Evolutionary conservation across 202 grass and related monocot species (phyloP).

Genomic region (Carex arenaria): DNA sequence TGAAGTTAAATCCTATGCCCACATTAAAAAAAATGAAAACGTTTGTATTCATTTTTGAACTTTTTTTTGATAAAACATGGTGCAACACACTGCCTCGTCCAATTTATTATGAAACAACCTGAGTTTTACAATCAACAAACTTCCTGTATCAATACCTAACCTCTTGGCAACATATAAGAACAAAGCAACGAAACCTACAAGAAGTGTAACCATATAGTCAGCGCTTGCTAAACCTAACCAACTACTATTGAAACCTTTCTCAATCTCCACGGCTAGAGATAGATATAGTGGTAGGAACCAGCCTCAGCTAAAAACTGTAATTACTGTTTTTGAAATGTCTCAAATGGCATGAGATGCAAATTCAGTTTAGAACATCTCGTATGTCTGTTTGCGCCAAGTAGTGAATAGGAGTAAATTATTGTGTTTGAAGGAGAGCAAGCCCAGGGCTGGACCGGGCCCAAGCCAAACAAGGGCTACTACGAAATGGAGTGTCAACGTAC

Average conservation of each 20-base stretch:
- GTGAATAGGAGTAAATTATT: not conserved
- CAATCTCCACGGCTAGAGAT: not conserved
- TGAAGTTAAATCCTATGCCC: conserved; percentile 2
- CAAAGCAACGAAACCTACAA: not conserved
- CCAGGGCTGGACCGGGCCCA: not conserved
- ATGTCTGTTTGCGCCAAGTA: not conserved
- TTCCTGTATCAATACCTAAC: not conserved
- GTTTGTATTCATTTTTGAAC: not conserved
- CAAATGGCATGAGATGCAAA: not conserved
- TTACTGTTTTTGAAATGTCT: not conserved
- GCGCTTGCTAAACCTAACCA: not conserved
- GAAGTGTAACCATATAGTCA: not conserved
- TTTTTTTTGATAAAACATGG: not conserved
- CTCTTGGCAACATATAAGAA: not conserved
- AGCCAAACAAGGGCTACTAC: not conserved
- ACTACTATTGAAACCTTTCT: not conserved
- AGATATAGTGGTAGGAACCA: not conserved
- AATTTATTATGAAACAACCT: not conserved
- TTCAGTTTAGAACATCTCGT: not conserved
- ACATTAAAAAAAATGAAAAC: not conserved
- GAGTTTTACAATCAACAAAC: not conserved
- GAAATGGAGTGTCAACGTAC: too few species aligned
- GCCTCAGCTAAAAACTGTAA: not conserved
- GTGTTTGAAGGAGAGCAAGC: not conserved
- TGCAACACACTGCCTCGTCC: not conserved